These are phyloP conservation scores for Elsinoe perseae DNA, from an alignment of 2,329 filamentous ascomycete genomes.

Conservation along the genomic window DNA sequence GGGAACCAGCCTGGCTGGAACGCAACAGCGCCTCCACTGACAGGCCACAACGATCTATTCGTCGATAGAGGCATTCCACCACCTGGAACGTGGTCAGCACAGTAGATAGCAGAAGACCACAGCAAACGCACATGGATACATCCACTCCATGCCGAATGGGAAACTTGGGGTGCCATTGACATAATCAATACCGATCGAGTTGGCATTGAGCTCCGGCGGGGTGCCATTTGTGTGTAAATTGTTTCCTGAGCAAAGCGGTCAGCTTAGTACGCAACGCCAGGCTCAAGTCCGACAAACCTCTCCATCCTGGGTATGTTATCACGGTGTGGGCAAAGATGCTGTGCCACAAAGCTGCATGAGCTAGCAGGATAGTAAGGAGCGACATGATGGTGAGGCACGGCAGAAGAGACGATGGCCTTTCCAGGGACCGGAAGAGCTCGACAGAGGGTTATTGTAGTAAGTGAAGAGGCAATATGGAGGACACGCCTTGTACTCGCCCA, in stretches of 20 bases:
- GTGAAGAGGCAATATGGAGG: too few species aligned
- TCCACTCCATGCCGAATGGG: slow-evolving; percentile 87
- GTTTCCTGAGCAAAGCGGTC: slow-evolving; percentile 50
- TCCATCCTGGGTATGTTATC: slow-evolving; percentile 77
- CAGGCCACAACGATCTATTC: slow-evolving; percentile 90
- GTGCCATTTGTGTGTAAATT: slow-evolving; percentile 70
- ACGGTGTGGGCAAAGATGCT: slow-evolving; percentile 58
- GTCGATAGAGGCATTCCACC: slow-evolving; percentile 68
- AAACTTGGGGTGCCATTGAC: slow-evolving; percentile 46
- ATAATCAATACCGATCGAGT: slow-evolving; percentile 39
- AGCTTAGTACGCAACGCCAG: neutral
- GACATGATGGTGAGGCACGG: neutral
- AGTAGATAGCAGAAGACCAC: neutral
- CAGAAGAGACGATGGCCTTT: too few species aligned
- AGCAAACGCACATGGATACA: slow-evolving; percentile 72
- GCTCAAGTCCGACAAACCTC: slow-evolving; percentile 29
- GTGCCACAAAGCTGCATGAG: neutral
- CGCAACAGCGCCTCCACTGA: slow-evolving; percentile 75
- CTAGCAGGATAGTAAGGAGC: neutral
- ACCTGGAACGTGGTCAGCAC: slow-evolving; percentile 45
- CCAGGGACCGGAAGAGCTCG: too few species aligned
- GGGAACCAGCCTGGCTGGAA: slow-evolving; percentile 95
- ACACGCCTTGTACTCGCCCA: too few species aligned
- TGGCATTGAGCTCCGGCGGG: slow-evolving; percentile 30
- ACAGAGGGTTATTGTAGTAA: too few species aligned